phyloP scores from a whole-genome alignment of 345 rosid species.

The Populus simonii region DNA sequence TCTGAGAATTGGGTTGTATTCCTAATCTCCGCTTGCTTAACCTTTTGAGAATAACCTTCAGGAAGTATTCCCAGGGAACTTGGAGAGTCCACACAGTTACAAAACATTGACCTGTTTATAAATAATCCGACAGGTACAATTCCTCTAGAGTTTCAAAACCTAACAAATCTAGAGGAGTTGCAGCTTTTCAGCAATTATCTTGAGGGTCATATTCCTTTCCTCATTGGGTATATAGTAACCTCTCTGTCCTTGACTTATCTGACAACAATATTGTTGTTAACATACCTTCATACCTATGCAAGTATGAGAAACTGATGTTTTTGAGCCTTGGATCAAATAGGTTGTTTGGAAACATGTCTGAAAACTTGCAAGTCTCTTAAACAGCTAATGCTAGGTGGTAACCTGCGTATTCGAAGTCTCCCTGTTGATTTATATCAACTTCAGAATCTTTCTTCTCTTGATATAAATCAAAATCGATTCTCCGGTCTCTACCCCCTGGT shows the following conservation, averaged over 20 bases:
- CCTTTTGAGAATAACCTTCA: not conserved
- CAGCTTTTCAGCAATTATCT: not conserved
- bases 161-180: not conserved
- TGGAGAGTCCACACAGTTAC: not conserved
- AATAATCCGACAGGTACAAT: not conserved
- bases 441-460: not conserved
- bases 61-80: not conserved
- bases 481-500: not conserved
- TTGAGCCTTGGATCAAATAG: not conserved
- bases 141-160: not conserved
- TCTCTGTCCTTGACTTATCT: not conserved
- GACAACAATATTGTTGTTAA: not conserved
- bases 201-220: not conserved
- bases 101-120: not conserved
- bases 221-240: not conserved
- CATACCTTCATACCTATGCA: not conserved
- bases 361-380: not conserved
- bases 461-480: not conserved
- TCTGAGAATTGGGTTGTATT: not conserved
- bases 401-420: not conserved
- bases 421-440: not conserved
- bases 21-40: not conserved
- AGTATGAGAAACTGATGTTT: not conserved
- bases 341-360: not conserved
- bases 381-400: not conserved